These are phyloP conservation scores for Endocladia muricata DNA, from an alignment of 31 red algal genomes.

Conservation along the genomic window DNA sequence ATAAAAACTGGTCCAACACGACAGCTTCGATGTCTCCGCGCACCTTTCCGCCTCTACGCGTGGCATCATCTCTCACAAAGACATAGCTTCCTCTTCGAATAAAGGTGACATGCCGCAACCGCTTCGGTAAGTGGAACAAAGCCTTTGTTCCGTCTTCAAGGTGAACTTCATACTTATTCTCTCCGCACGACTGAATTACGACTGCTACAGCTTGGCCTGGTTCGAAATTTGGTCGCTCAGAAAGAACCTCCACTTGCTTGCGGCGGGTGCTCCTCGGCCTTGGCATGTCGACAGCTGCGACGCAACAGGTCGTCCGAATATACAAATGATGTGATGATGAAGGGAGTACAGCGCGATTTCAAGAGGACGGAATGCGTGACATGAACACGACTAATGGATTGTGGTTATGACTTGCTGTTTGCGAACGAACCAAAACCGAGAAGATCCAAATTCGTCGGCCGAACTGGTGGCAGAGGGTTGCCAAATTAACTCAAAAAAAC, in stretches of 20 bases:
- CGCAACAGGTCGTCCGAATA: too few relatives aligned
- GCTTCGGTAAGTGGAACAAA: conserved; percentile 39
- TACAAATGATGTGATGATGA: too few relatives aligned
- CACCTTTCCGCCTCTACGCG: conserved; percentile 11
- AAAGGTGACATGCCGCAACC: conserved; percentile 52
- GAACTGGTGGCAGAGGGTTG: too few relatives aligned
- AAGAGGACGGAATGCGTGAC: too few relatives aligned
- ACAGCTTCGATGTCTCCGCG: conserved; percentile 55
- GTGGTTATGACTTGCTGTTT: too few relatives aligned
- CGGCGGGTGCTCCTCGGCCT: conserved; percentile 13
- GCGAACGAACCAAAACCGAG: too few relatives aligned
- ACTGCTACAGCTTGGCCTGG: conserved; percentile 34
- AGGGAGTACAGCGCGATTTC: too few relatives aligned
- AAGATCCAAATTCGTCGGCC: too few relatives aligned
- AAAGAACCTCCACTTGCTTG: conserved; percentile 21
- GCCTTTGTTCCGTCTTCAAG: background rate
- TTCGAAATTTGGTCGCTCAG: conserved; percentile 22
- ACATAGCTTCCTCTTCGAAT: conserved; percentile 51
- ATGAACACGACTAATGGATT: too few relatives aligned
- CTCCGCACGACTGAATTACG: conserved; percentile 36
- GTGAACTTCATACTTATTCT: conserved; percentile 40
- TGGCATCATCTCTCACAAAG: conserved; percentile 44
- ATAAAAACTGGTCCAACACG: conserved; percentile 35
- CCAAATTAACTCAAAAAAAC: too few relatives aligned
- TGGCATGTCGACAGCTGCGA: background rate